A percentile compares a stretch with the other conserved stretches of the same genome.
Conservation (phyloP, 1,284 basidiomycete genomes). For the Tilletia setariae region DNA sequence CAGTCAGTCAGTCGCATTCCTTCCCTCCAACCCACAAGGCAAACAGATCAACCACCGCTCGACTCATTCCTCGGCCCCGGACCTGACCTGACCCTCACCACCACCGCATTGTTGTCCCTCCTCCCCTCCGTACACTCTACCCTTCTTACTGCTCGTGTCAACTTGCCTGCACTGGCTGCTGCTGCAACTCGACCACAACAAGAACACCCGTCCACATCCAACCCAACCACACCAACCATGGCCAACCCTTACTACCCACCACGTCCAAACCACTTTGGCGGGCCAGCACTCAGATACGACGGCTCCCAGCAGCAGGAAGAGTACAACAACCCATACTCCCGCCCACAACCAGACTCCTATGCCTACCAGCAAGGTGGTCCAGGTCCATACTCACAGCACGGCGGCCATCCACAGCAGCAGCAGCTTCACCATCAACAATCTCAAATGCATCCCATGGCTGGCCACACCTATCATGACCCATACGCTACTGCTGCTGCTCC, state of each 20-base stretch:
- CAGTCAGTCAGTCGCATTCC: too few relatives aligned
- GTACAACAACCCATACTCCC: not conserved
- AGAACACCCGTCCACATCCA: too few relatives aligned
- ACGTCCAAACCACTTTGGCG: not conserved
- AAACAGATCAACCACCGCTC: too few relatives aligned
- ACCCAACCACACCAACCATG: not conserved
- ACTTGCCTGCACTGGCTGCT: not conserved
- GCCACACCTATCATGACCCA: not conserved
- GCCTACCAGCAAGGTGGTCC: not conserved
- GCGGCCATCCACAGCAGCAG: not conserved
- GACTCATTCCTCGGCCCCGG: too few relatives aligned
- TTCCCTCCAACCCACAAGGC: too few relatives aligned
- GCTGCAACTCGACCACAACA: not conserved
- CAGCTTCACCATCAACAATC: not conserved
- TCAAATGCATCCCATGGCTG: not conserved
- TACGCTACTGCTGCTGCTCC: slow-evolving; percentile 8
- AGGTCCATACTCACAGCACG: too few relatives aligned
- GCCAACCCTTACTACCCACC: slow-evolving; percentile 17
- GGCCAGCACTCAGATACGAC: not conserved
- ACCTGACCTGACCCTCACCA: too few relatives aligned
- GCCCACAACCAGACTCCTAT: not conserved
- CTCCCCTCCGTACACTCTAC: too few relatives aligned
- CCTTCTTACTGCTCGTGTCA: not conserved
- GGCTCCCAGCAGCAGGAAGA: not conserved
- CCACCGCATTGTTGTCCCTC: too few relatives aligned